phyloP scores from a whole-genome alignment of 2,329 filamentous ascomycete genomes.

The Sporothrix globosa region DNA sequence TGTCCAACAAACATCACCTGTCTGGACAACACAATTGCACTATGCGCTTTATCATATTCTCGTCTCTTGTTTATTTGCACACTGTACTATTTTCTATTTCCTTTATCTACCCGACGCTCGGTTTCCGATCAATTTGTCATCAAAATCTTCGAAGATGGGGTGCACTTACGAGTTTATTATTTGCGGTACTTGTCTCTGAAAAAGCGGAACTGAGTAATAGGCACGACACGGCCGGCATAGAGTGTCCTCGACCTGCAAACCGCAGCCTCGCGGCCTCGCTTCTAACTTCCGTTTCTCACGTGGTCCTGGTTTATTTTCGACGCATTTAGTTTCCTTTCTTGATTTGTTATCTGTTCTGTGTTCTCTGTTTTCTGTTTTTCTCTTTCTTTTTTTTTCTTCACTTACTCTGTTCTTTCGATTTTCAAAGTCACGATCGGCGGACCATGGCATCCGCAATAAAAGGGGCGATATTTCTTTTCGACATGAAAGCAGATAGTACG shows the following conservation, averaged over 20 bases:
- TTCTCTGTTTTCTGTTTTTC: background rate
- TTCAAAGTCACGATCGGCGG: slow-evolving; percentile 29
- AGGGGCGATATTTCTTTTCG: slow-evolving; percentile 31
- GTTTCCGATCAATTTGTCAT: slow-evolving; percentile 25
- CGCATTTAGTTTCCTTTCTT: slow-evolving; percentile 24
- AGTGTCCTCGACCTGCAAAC: slow-evolving; percentile 8
- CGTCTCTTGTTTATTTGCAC: slow-evolving; percentile 22
- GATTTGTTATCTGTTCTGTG: slow-evolving; percentile 20
- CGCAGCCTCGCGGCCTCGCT: background rate
- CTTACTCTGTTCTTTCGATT: slow-evolving; percentile 23
- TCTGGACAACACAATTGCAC: slow-evolving; percentile 11
- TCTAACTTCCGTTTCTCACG: slow-evolving; percentile 19
- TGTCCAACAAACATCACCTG: background rate
- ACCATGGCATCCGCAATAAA: slow-evolving; percentile 26
- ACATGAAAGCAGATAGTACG: slow-evolving; percentile 35
- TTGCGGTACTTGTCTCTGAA: slow-evolving; percentile 22
- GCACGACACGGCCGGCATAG: slow-evolving; percentile 14
- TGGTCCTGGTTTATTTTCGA: slow-evolving; percentile 14
- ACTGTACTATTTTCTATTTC: slow-evolving; percentile 20
- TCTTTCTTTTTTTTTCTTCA: background rate
- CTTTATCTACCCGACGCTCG: slow-evolving; percentile 20
- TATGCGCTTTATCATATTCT: background rate
- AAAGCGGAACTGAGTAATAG: slow-evolving; percentile 14
- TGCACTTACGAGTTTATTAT: slow-evolving; percentile 31
- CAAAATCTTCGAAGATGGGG: slow-evolving; percentile 26